Conservation (phyloP, 495 filamentous ascomycete genomes). For the Tuber melanosporum region DNA sequence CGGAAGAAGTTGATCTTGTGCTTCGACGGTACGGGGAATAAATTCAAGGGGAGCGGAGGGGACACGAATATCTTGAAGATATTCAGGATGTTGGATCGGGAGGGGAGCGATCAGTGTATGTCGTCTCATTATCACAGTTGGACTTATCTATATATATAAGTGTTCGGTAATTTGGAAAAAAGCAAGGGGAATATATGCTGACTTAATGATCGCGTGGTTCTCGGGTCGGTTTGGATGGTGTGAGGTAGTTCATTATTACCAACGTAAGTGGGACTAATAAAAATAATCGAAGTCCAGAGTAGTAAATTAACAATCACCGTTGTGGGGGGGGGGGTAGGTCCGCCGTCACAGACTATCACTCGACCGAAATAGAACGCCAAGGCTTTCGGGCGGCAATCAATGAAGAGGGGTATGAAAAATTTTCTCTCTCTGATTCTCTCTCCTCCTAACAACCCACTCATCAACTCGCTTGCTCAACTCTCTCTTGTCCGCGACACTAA, state of each 20-base stretch:
- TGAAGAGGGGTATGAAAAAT: no score
- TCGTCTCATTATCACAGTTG: not conserved
- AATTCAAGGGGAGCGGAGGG: constrained; percentile 70
- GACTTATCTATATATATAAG: not conserved
- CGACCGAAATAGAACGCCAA: no score
- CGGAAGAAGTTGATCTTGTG: constrained; percentile 65
- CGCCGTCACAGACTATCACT: no score
- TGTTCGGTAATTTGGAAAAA: not conserved
- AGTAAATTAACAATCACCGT: no score
- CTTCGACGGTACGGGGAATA: constrained; percentile 87
- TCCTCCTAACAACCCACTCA: no score
- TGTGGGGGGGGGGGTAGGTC: no score
- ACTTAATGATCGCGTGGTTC: not conserved
- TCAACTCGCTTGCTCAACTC: no score
- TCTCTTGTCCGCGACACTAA: no score
- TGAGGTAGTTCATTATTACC: constrained; percentile 59
- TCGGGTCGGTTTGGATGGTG: not conserved
- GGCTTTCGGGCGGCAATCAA: no score
- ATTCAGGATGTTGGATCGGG: constrained; percentile 59
- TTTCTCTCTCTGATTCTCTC: no score
- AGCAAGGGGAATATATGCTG: not conserved
- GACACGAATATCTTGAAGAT: constrained; percentile 91
- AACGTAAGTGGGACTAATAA: constrained; percentile 49
- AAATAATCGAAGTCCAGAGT: no score
- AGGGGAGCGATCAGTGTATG: constrained; percentile 50